phyloP scores from a whole-genome alignment of 106 monocot genomes.

The Acanthochlamys bracteata region DNA sequence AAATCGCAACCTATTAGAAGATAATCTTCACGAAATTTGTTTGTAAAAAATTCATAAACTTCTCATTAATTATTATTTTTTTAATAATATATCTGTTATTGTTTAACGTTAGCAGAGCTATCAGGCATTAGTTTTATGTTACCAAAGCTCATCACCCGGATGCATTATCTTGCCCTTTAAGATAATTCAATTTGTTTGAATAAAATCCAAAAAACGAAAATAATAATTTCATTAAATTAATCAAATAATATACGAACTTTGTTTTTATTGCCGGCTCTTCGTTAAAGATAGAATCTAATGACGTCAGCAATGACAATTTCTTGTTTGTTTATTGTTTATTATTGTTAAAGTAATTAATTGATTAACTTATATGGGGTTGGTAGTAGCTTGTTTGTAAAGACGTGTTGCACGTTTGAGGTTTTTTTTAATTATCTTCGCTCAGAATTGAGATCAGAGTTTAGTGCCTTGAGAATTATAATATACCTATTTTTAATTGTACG shows the following conservation, averaged over 20 bases:
- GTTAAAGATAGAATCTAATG: not conserved
- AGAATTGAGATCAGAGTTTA: too few species aligned
- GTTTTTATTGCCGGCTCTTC: not conserved
- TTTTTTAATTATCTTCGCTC: too few species aligned
- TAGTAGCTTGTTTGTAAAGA: too few species aligned
- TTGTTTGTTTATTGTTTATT: not conserved
- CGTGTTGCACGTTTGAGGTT: too few species aligned
- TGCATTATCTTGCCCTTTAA: not conserved
- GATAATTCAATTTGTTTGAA: not conserved
- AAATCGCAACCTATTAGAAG: not conserved
- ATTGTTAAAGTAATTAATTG: too few species aligned
- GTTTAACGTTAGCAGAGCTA: not conserved
- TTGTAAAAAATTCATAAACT: not conserved
- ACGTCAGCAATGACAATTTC: constrained; percentile 1
- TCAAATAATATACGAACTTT: not conserved
- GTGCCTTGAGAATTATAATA: too few species aligned
- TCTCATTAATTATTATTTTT: not conserved
- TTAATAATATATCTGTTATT: not conserved
- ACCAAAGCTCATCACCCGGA: not conserved
- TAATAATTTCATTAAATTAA: not conserved
- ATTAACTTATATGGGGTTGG: too few species aligned
- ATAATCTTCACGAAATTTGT: not conserved
- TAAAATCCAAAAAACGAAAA: not conserved
- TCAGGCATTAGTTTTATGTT: not conserved
- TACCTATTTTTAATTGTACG: too few species aligned